Evolutionary conservation across 345 rosid species (phyloP).

Genomic region (Carallia brachiata): DNA sequence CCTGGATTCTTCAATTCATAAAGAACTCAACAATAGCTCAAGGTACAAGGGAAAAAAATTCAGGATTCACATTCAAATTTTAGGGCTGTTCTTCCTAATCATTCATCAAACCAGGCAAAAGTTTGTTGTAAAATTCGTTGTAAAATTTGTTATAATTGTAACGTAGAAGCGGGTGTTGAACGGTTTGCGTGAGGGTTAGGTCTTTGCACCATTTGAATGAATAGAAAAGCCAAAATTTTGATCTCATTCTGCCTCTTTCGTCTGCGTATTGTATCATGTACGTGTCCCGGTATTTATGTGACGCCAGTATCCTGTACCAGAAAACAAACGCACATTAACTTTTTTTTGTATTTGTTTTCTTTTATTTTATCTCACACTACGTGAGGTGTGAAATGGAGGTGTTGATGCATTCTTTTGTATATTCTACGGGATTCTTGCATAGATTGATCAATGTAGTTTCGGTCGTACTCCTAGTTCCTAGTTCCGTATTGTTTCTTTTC

Average conservation of each 20-base stretch:
- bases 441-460: too few species aligned
- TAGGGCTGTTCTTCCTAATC: conserved; percentile 9
- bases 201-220: neutral
- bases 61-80: conserved; percentile 12
- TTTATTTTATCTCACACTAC: too few species aligned
- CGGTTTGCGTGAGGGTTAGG: neutral
- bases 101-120: conserved; percentile 14
- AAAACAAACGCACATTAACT: too few species aligned
- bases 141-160: conserved; percentile 1
- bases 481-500: too few species aligned
- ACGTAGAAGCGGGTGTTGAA: conserved; percentile 14
- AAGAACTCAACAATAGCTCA: neutral
- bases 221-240: neutral
- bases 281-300: too few species aligned
- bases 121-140: neutral
- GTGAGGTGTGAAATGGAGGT: too few species aligned
- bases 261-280: too few species aligned
- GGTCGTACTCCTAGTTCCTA: too few species aligned
- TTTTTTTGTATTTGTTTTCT: too few species aligned
- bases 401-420: too few species aligned
- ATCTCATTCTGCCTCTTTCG: neutral
- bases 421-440: too few species aligned
- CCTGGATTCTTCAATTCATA: conserved; percentile 70
- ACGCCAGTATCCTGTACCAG: too few species aligned
- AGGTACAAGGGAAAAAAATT: neutral